Evolutionary conservation across 352 stramenopile species (phyloP).

Genomic region (Phytophthora foliorum): DNA sequence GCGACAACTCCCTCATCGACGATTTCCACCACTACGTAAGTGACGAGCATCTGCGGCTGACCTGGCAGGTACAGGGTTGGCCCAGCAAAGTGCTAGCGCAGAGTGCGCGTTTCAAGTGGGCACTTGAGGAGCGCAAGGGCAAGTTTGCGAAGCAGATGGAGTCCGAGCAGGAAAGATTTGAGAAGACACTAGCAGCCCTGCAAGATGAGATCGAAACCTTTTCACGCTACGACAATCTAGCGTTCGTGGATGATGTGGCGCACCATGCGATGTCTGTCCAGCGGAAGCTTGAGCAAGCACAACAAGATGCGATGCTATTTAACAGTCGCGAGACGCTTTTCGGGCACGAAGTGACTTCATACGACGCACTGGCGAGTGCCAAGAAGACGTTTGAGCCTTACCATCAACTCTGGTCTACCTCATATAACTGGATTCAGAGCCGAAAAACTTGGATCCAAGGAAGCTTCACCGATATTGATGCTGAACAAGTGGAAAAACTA

Average conservation of each 20-base stretch:
- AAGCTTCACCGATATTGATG: slow-evolving; percentile 92
- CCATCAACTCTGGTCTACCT: slow-evolving; percentile 92
- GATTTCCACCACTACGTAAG: slow-evolving; percentile 86
- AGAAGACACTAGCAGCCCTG: slow-evolving; percentile 84
- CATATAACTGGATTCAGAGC: slow-evolving; percentile 93
- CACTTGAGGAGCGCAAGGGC: slow-evolving; percentile 83
- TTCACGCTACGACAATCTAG: slow-evolving; percentile 88
- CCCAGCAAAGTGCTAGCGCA: slow-evolving; percentile 91
- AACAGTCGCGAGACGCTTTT: slow-evolving; percentile 95
- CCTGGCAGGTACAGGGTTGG: slow-evolving; percentile 92
- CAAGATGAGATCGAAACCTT: slow-evolving; percentile 93
- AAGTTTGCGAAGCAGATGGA: slow-evolving; percentile 95
- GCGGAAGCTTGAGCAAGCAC: slow-evolving; percentile 89
- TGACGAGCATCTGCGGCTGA: slow-evolving; percentile 87
- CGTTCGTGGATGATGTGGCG: slow-evolving; percentile 89
- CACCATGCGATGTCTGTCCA: slow-evolving; percentile 90
- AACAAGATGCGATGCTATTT: slow-evolving; percentile 93
- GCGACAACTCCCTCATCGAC: slow-evolving; percentile 84
- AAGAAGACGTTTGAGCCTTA: slow-evolving; percentile 97
- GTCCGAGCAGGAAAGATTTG: slow-evolving; percentile 94
- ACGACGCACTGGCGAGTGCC: slow-evolving; percentile 84
- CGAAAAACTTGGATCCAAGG: slow-evolving; percentile 94
- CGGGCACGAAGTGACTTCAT: slow-evolving; percentile 90
- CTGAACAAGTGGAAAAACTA: slow-evolving; percentile 93
- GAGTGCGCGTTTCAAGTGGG: slow-evolving; percentile 78